A percentile compares a stretch with the other conserved stretches of the same genome.
Conservation (phyloP, 179 eudicot species). For the Silene coronaria region DNA sequence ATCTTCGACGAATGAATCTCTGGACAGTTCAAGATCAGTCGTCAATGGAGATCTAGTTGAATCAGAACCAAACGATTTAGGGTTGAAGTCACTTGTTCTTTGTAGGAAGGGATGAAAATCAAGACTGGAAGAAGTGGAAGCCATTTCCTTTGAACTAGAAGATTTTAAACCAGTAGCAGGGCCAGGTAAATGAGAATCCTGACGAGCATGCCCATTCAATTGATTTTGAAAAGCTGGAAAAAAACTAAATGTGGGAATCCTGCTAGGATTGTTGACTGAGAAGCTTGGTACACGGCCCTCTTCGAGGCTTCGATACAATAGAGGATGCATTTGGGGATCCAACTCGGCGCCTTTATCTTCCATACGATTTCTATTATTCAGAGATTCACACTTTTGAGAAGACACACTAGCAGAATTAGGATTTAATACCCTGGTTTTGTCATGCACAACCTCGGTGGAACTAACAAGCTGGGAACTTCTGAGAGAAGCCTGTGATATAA, state of each 20-base stretch:
- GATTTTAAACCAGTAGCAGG: constrained; percentile 33
- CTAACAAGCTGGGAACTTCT: constrained; percentile 45
- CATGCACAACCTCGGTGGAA: constrained; percentile 27
- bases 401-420: constrained; percentile 22
- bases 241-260: constrained; percentile 56
- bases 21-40: constrained; percentile 38
- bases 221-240: constrained; percentile 56
- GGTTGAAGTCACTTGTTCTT: constrained; percentile 39
- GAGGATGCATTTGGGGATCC: constrained; percentile 89
- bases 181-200: constrained; percentile 33
- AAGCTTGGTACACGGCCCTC: constrained; percentile 52
- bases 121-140: constrained; percentile 36
- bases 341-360: constrained; percentile 38
- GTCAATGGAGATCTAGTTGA: constrained; percentile 29
- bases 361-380: constrained; percentile 23
- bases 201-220: constrained; percentile 46
- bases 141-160: constrained; percentile 32
- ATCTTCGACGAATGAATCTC: constrained; percentile 31
- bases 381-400: constrained; percentile 28
- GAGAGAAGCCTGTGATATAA: constrained; percentile 73
- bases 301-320: constrained; percentile 61
- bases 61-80: constrained; percentile 22
- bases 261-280: constrained; percentile 34
- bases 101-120: constrained; percentile 90
- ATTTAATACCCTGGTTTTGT: constrained; percentile 19